phyloP scores from a whole-genome alignment of 345 rosid species.

The Bruguiera sexangula region DNA sequence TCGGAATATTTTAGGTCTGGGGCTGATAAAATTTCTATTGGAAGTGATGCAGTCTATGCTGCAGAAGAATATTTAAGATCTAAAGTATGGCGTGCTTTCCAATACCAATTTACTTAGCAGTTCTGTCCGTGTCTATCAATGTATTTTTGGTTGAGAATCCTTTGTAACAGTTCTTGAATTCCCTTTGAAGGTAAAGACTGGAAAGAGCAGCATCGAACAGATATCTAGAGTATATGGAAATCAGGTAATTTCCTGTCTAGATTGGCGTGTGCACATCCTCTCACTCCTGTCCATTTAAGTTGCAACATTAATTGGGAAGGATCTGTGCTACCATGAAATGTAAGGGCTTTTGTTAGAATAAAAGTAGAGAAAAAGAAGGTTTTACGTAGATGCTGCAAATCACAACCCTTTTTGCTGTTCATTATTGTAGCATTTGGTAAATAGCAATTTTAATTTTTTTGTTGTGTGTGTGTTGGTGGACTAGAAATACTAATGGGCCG shows the following conservation, averaged over 20 bases:
- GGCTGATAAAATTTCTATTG: slow-evolving; percentile 93
- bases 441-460: too few relatives aligned
- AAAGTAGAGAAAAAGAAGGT: too few relatives aligned
- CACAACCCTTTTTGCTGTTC: too few relatives aligned
- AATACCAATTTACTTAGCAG: not conserved
- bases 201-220: slow-evolving; percentile 88
- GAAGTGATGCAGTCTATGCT: slow-evolving; percentile 93
- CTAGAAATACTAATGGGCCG: too few relatives aligned
- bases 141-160: slow-evolving; percentile 1
- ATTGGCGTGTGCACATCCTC: not conserved
- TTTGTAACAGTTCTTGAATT: slow-evolving; percentile 17
- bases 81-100: slow-evolving; percentile 45
- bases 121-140: not conserved
- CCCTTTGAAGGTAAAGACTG: slow-evolving; percentile 61
- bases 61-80: slow-evolving; percentile 87
- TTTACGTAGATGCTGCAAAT: too few relatives aligned
- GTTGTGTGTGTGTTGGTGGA: too few relatives aligned
- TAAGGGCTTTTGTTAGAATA: too few relatives aligned
- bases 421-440: too few relatives aligned
- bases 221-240: slow-evolving; percentile 94
- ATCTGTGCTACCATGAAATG: too few relatives aligned
- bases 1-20: slow-evolving; percentile 96
- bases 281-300: not conserved
- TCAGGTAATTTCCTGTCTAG: slow-evolving; percentile 52
- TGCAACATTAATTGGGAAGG: not conserved